Evolutionary conservation across 129 eudicot species (phyloP).

Genomic region (Erigeron canadensis): DNA sequence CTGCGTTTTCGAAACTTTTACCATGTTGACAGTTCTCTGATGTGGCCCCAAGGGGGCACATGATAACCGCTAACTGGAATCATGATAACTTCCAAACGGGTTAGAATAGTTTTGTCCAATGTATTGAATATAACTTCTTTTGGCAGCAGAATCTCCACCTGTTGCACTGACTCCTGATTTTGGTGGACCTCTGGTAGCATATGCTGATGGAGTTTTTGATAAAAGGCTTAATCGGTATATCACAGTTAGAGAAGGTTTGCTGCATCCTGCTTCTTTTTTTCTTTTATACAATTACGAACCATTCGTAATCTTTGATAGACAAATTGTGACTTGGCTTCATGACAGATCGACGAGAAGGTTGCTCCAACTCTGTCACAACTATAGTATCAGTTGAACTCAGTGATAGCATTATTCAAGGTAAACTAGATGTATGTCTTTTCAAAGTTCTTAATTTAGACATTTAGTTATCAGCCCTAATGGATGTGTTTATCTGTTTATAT

Average conservation of each 20-base stretch:
- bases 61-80: not conserved
- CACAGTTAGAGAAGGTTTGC: slow-evolving; percentile 41
- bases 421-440: not conserved
- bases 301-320: slow-evolving; percentile 5
- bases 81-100: not conserved
- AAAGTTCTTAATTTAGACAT: not conserved
- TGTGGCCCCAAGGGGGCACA: too few relatives aligned
- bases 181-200: slow-evolving; percentile 42
- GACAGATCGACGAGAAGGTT: slow-evolving; percentile 40
- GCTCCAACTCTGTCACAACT: slow-evolving; percentile 36
- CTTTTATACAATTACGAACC: not conserved
- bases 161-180: slow-evolving; percentile 44
- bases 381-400: slow-evolving; percentile 36
- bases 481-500: not conserved
- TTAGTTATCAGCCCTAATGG: not conserved
- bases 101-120: not conserved
- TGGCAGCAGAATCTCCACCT: slow-evolving; percentile 37
- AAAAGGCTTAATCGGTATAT: slow-evolving; percentile 33
- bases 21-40: too few relatives aligned
- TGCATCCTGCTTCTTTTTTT: not conserved
- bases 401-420: slow-evolving; percentile 38
- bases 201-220: slow-evolving; percentile 53
- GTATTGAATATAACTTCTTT: not conserved
- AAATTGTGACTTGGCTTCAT: slow-evolving; percentile 2
- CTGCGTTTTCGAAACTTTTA: too few relatives aligned